These are phyloP conservation scores for Ustilago shanxiensis DNA, from an alignment of 1,284 basidiomycete species.

Conservation along the genomic window DNA sequence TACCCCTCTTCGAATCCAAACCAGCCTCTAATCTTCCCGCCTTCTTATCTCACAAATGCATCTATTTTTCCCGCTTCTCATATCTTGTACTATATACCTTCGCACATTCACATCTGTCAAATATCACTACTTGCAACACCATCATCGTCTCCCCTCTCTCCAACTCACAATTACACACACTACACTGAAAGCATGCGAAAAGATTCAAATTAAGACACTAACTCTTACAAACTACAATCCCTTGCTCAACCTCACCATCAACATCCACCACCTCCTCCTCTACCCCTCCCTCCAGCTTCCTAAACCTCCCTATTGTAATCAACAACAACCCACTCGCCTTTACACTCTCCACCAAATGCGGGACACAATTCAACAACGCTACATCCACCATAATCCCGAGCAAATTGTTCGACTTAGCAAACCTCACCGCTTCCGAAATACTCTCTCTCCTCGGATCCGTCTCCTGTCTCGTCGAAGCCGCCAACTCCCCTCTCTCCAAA, in stretches of 20 bases:
- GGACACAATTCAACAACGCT: constrained; percentile 71
- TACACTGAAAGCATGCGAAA: too few species aligned
- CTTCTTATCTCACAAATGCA: neutral
- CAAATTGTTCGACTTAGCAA: constrained; percentile 92
- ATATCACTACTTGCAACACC: neutral
- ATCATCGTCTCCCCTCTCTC: neutral
- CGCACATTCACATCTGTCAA: neutral
- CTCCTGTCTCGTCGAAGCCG: constrained; percentile 72
- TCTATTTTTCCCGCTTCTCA: neutral
- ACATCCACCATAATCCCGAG: constrained; percentile 92
- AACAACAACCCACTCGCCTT: constrained; percentile 65
- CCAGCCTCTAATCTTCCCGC: neutral
- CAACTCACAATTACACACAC: neutral
- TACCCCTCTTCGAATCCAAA: neutral
- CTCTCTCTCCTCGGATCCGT: constrained; percentile 76
- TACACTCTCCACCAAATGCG: constrained; percentile 62
- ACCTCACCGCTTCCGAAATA: constrained; percentile 90
- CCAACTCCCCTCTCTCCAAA: constrained; percentile 34
- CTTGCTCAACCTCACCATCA: constrained; percentile 58
- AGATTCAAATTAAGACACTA: too few species aligned
- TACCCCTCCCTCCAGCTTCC: constrained; percentile 8
- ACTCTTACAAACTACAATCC: constrained; percentile 60
- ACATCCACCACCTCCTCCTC: constrained; percentile 27
- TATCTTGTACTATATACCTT: constrained; percentile 34
- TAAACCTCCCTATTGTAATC: constrained; percentile 63